These are phyloP conservation scores for Phytophthora megakarya DNA, from an alignment of 352 stramenopile genomes.

Conservation along the genomic window DNA sequence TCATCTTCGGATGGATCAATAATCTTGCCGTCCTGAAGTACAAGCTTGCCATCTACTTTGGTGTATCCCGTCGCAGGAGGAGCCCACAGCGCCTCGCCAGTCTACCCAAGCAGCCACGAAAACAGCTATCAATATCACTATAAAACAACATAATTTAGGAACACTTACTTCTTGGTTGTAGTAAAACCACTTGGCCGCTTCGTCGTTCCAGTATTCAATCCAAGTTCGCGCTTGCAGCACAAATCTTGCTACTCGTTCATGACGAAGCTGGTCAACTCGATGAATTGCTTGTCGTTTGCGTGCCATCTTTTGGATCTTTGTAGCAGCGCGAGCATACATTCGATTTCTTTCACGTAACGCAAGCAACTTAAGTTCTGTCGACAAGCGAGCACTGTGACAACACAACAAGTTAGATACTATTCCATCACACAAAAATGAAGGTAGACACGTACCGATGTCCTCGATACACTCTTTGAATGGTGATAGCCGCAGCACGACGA, in stretches of 20 bases:
- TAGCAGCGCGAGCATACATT: slow-evolving; percentile 54
- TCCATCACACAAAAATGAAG: neutral
- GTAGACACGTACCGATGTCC: slow-evolving; percentile 53
- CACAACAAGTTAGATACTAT: neutral
- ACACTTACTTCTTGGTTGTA: slow-evolving; percentile 62
- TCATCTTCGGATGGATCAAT: slow-evolving; percentile 56
- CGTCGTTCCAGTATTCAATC: slow-evolving; percentile 83
- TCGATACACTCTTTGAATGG: slow-evolving; percentile 77
- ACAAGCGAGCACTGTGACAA: slow-evolving; percentile 49
- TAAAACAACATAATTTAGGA: neutral
- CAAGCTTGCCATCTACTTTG: slow-evolving; percentile 64
- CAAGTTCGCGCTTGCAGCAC: slow-evolving; percentile 56
- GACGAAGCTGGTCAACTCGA: slow-evolving; percentile 36
- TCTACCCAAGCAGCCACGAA: slow-evolving; percentile 31
- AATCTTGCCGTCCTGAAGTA: slow-evolving; percentile 71
- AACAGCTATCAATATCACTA: neutral
- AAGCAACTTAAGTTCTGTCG: slow-evolving; percentile 71
- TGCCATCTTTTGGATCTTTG: slow-evolving; percentile 67
- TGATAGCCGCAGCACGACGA: slow-evolving; percentile 49
- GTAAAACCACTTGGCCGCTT: slow-evolving; percentile 77
- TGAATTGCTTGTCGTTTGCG: slow-evolving; percentile 54
- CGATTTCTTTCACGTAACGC: slow-evolving; percentile 65
- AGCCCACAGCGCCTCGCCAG: slow-evolving; percentile 71
- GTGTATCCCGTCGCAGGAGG: slow-evolving; percentile 74
- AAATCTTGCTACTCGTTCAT: slow-evolving; percentile 43